A percentile compares a stretch with the other conserved stretches of the same genome.
Evolutionary conservation across 345 rosid genomes (phyloP).

Genomic region (Kernera saxatilis): DNA sequence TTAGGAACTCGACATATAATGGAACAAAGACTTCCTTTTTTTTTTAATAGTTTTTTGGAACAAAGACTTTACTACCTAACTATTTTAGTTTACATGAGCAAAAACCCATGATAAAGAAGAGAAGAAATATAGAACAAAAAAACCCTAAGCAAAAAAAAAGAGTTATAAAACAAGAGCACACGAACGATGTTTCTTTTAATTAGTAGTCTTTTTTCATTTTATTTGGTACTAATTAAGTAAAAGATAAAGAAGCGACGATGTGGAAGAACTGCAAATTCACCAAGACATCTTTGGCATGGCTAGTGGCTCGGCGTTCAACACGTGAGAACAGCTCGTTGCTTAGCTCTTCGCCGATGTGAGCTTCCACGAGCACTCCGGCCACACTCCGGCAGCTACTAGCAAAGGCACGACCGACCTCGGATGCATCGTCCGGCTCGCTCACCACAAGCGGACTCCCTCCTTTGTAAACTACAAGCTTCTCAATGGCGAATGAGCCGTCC

Average conservation of each 20-base stretch:
- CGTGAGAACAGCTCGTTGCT: constrained; percentile 64
- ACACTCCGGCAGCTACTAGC: constrained; percentile 77
- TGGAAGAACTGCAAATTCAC: constrained; percentile 80
- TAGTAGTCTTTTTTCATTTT: background rate
- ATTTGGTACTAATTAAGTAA: constrained; percentile 21
- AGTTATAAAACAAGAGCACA: constrained; percentile 1
- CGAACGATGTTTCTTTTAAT: constrained; percentile 1
- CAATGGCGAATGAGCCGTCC: constrained; percentile 56
- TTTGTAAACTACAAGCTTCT: constrained; percentile 78
- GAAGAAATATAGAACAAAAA: background rate
- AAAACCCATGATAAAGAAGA: background rate
- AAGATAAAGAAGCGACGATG: constrained; percentile 77
- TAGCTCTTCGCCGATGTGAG: constrained; percentile 78
- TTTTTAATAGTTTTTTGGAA: background rate
- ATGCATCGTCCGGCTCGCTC: constrained; percentile 55
- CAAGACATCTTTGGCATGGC: constrained; percentile 68
- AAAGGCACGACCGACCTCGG: constrained; percentile 71
- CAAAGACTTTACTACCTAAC: background rate
- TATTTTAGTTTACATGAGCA: constrained; percentile 22
- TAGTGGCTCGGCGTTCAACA: constrained; percentile 53
- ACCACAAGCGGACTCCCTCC: constrained; percentile 96
- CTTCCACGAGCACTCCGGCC: constrained; percentile 84
- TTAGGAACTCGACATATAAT: background rate
- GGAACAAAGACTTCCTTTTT: background rate
- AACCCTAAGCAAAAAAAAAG: background rate